A percentile compares a stretch with the other conserved stretches of the same genome.
Conservation (phyloP, 1,284 basidiomycete species). For the Coriolopsis trogii region DNA sequence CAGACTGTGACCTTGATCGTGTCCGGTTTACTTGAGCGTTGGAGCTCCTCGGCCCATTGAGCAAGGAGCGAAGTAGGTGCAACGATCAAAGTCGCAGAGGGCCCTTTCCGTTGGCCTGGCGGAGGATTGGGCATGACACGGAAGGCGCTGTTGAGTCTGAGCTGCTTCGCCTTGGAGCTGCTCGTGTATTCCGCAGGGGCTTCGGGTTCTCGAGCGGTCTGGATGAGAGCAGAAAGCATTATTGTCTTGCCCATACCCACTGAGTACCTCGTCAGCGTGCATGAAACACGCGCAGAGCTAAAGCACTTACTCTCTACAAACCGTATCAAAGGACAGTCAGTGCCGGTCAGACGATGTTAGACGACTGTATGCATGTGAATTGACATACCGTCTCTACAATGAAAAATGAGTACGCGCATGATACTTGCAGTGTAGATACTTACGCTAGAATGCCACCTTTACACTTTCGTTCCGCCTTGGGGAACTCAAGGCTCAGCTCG, state of each 20-base stretch:
- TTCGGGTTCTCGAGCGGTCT: constrained; percentile 67
- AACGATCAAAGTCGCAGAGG: constrained; percentile 83
- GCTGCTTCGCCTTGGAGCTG: constrained; percentile 51
- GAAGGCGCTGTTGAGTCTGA: constrained; percentile 66
- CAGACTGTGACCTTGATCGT: constrained; percentile 76
- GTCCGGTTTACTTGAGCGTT: constrained; percentile 72
- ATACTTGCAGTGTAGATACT: constrained; percentile 36
- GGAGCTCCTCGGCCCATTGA: constrained; percentile 92
- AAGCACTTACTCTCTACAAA: constrained; percentile 50
- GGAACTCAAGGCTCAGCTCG: constrained; percentile 90
- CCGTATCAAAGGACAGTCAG: no score
- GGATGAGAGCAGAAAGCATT: constrained; percentile 92
- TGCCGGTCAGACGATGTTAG: no score
- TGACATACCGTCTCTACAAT: constrained; percentile 35
- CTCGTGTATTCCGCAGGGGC: constrained; percentile 31
- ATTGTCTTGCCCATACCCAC: constrained; percentile 98
- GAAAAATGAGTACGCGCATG: background rate
- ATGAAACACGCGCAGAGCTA: background rate
- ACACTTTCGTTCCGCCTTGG: constrained; percentile 78
- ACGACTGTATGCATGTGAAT: no score
- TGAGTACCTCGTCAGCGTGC: constrained; percentile 31
- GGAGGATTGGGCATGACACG: constrained; percentile 37
- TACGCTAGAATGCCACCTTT: constrained; percentile 89
- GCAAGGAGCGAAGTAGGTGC: constrained; percentile 90
- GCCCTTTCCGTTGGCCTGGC: constrained; percentile 30